phyloP scores from a whole-genome alignment of 495 filamentous ascomycete species.

The Cudoniella acicularis region DNA sequence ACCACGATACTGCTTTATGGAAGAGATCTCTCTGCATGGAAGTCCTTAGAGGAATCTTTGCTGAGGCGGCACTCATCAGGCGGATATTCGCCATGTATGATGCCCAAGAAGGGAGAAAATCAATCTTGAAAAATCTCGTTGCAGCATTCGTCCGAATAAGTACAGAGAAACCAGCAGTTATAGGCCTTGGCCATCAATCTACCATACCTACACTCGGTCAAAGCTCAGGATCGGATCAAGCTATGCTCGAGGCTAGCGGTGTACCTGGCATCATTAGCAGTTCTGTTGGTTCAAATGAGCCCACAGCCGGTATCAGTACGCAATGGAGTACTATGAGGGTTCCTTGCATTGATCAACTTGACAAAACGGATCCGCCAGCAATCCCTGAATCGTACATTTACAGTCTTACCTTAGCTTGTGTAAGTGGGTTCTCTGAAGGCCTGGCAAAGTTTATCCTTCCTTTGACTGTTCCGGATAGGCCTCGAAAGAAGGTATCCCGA shows the following conservation, averaged over 20 bases:
- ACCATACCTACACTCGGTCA: conserved; percentile 59
- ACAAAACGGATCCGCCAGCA: conserved; percentile 79
- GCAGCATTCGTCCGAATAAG: conserved; percentile 82
- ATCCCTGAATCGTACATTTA: conserved; percentile 94
- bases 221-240: conserved; percentile 62
- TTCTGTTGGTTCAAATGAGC: conserved; percentile 60
- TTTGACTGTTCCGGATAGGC: conserved; percentile 66
- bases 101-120: conserved; percentile 63
- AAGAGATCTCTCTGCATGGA: conserved; percentile 89
- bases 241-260: conserved; percentile 80
- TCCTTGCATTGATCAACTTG: conserved; percentile 88
- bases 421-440: conserved; percentile 83
- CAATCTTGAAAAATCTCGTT: conserved; percentile 76
- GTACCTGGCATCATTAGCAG: conserved; percentile 83
- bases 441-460: conserved; percentile 91
- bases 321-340: conserved; percentile 88
- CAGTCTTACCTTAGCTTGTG: conserved; percentile 80
- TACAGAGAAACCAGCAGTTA: conserved; percentile 81
- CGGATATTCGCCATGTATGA: conserved; percentile 82
- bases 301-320: conserved; percentile 68
- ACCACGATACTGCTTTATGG: conserved; percentile 78
- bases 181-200: conserved; percentile 83
- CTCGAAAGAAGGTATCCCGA: conserved; percentile 43
- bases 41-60: conserved; percentile 77
- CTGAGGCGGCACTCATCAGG: conserved; percentile 71